These are phyloP conservation scores for Alternaria dauci DNA, from an alignment of 2,329 filamentous ascomycete species.

Conservation along the genomic window DNA sequence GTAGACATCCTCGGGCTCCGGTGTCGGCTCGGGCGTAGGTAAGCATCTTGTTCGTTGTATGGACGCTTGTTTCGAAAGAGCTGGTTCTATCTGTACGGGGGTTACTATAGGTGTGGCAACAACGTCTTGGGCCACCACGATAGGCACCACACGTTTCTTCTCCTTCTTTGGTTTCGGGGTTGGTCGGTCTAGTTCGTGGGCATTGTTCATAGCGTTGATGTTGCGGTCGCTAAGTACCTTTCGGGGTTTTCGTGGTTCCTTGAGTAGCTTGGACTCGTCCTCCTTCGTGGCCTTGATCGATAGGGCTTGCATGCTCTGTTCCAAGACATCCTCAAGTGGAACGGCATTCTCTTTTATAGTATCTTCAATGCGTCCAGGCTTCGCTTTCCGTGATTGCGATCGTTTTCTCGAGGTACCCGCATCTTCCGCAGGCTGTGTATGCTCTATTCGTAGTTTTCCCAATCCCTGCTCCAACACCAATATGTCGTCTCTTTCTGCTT, in stretches of 20 bases:
- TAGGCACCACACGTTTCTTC: conserved; percentile 10
- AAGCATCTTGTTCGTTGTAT: conserved; percentile 18
- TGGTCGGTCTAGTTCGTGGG: not conserved
- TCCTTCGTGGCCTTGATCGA: conserved; percentile 5
- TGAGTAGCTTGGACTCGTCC: not conserved
- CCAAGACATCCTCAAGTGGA: conserved; percentile 10
- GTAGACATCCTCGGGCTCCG: conserved; percentile 38
- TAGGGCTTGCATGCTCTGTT: conserved; percentile 12
- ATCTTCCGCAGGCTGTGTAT: conserved; percentile 4
- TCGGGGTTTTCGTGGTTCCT: conserved; percentile 16
- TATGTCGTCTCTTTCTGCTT: conserved; percentile 6
- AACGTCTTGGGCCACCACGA: not conserved
- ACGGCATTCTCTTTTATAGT: conserved; percentile 14
- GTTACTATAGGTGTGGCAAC: conserved; percentile 13
- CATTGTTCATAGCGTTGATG: conserved; percentile 18
- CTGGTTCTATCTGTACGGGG: conserved; percentile 21
- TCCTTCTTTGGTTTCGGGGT: conserved; percentile 9
- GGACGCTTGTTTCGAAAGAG: conserved; percentile 18
- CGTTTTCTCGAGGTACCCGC: conserved; percentile 15
- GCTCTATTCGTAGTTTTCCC: conserved; percentile 10
- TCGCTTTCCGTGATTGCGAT: conserved; percentile 13
- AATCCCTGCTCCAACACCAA: conserved; percentile 17
- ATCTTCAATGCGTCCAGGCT: not conserved
- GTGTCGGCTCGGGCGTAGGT: conserved; percentile 32
- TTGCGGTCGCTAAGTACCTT: conserved; percentile 21